Evolutionary conservation across 805 yeast genomes (phyloP), one percentile per base, ranked within the genome.

Genomic region (Saccharomycodes ludwigii): DNA sequence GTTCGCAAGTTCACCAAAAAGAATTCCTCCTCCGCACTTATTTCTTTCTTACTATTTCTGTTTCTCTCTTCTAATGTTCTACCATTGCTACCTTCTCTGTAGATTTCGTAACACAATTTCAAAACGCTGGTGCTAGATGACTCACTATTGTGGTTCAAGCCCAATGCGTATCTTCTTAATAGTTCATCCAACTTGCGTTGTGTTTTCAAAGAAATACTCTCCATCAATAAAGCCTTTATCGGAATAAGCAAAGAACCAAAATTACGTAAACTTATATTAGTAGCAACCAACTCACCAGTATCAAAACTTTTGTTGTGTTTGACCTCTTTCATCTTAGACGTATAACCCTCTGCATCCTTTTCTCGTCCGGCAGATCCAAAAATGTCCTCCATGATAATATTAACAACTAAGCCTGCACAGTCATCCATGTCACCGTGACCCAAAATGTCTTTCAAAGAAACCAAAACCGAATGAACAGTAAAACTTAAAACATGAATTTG

Each of bases 361-460:
- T 91, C 97, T 48, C 78, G 79, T 21, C 95, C 94, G 3, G 94
- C 81, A 7, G 77, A 69, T 16, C 98, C 98, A 54, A 91, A 86
- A 4, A 75, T 68, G 47, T 88, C 95, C 47, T 85, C 94, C 95
- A 88, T 88, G 15, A 86, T 65, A 11, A 84, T 62, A 15, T 71
- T 74, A 42, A 77, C 75, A 9, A 86, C 57, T 33, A 77, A 43
- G 2, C 59, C 58, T 4, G 77, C 70, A 8, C 73, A 64, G 10
- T 71, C 76, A 51, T 85, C 91, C 26, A 88, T 58, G 37, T 82
- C 94, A 6, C 94, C 93, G 40, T 71, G 79, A 0, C 47, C 36
- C 26, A 82, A 53, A 1, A 22, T 24, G 4, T 54, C 61, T 5
- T 59, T 52, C 41, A 81, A 56, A 6, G 71, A 65, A 2, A 69